phyloP scores from a whole-genome alignment of 78 protist species.

The Tieghemostelium lacteum region DNA sequence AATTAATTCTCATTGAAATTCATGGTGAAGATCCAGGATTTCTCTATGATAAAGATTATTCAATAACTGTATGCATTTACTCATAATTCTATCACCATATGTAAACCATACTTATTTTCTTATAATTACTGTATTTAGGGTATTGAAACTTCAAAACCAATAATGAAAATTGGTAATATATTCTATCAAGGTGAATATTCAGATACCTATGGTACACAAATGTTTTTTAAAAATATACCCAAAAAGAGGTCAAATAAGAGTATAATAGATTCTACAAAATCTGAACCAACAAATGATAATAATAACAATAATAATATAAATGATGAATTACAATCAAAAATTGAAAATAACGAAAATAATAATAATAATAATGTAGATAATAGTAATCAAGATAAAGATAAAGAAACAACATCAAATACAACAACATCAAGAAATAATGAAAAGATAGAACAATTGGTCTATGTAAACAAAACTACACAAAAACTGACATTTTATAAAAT shows the following conservation, averaged over 20 bases:
- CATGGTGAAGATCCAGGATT: constrained; percentile 25
- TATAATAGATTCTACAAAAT: too few relatives aligned
- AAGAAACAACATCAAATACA: not conserved
- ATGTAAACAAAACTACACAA: not conserved
- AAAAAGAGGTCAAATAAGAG: too few relatives aligned
- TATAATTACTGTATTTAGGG: constrained; percentile 3
- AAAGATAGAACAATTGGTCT: not conserved
- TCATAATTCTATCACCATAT: not conserved
- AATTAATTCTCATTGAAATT: constrained; percentile 10
- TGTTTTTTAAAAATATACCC: constrained; percentile 5
- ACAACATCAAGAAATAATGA: not conserved
- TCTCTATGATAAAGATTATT: constrained; percentile 11
- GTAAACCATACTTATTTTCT: not conserved
- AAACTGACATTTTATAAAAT: too few relatives aligned
- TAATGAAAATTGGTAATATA: constrained; percentile 18
- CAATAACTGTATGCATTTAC: not conserved
- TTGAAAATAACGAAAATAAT: too few relatives aligned
- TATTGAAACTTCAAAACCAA: constrained; percentile 7
- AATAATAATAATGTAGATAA: not conserved
- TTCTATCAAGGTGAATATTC: constrained; percentile 22
- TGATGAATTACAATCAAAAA: not conserved
- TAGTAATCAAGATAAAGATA: not conserved
- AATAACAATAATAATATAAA: too few relatives aligned
- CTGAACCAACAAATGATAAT: not conserved
- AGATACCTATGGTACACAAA: constrained; percentile 17